Evolutionary conservation across 176 grass and related monocot species (phyloP).

Genomic region (Oryza punctata): DNA sequence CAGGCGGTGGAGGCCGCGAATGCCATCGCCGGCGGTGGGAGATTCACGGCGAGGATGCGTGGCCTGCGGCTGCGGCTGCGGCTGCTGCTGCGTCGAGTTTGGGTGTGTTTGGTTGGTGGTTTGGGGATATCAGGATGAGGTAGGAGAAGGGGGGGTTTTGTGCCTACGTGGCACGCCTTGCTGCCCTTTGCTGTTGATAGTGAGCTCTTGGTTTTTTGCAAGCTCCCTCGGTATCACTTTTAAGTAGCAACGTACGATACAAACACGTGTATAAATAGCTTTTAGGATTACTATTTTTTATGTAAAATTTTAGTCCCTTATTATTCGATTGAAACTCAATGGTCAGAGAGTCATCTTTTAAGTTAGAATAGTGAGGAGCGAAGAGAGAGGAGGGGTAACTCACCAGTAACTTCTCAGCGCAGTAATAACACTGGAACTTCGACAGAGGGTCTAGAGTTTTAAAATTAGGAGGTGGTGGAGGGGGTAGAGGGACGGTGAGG

Average conservation of each 20-base stretch:
- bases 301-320: too few species aligned
- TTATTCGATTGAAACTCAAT: too few species aligned
- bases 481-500: too few species aligned
- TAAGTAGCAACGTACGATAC: not conserved
- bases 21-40: constrained; percentile 36
- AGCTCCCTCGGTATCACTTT: not conserved
- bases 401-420: too few species aligned
- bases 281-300: too few species aligned
- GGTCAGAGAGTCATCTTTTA: too few species aligned
- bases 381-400: too few species aligned
- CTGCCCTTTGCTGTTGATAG: constrained; percentile 34
- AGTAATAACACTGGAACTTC: too few species aligned
- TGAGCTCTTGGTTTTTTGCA: not conserved
- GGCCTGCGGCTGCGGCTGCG: not conserved
- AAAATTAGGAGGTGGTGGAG: too few species aligned
- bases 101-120: constrained; percentile 10
- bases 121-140: constrained; percentile 50
- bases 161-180: constrained; percentile 41
- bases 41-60: not conserved
- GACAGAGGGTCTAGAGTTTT: too few species aligned
- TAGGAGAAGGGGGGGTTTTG: not conserved
- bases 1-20: constrained; percentile 42
- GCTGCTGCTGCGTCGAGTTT: not conserved
- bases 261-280: not conserved
- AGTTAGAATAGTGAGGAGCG: too few species aligned